Evolutionary conservation across 2,329 filamentous ascomycete species (phyloP).

Genomic region (Pestalotiopsis sp.): DNA sequence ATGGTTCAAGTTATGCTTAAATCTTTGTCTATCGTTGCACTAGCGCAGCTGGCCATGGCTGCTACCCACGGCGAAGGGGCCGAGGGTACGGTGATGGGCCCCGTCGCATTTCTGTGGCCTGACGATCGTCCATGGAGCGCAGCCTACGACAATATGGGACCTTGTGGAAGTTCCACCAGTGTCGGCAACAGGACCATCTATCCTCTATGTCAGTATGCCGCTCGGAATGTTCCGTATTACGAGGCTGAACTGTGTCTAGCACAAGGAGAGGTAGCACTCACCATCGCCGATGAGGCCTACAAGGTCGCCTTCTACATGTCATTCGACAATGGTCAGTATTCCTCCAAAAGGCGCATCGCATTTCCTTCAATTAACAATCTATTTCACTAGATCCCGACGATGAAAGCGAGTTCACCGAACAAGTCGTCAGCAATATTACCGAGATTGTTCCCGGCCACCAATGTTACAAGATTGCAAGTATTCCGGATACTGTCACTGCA

Average conservation of each 20-base stretch:
- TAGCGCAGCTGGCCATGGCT: slow-evolving; percentile 19
- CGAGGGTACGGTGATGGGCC: slow-evolving; percentile 47
- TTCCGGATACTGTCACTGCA: slow-evolving; percentile 27
- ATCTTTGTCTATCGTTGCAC: slow-evolving; percentile 18
- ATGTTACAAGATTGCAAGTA: slow-evolving; percentile 35
- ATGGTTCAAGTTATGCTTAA: slow-evolving; percentile 23
- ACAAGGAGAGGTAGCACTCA: slow-evolving; percentile 52
- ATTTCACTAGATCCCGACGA: slow-evolving; percentile 28
- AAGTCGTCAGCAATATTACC: slow-evolving; percentile 32
- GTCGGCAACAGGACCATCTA: slow-evolving; percentile 51
- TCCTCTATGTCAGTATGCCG: slow-evolving; percentile 45
- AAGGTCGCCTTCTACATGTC: slow-evolving; percentile 53
- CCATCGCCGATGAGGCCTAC: slow-evolving; percentile 54
- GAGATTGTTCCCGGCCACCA: slow-evolving; percentile 38
- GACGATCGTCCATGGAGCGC: slow-evolving; percentile 51
- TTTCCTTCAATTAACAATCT: neutral
- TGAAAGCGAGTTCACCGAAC: slow-evolving; percentile 34
- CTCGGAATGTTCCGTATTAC: neutral
- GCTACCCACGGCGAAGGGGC: slow-evolving; percentile 26
- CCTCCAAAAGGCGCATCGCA: neutral
- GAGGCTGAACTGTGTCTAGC: slow-evolving; percentile 30
- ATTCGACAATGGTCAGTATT: slow-evolving; percentile 42
- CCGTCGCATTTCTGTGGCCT: slow-evolving; percentile 59
- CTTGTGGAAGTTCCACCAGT: slow-evolving; percentile 50
- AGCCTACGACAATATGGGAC: slow-evolving; percentile 50